phyloP scores from a whole-genome alignment of 2,329 filamentous ascomycete species.

The Verticillium isaacii region DNA sequence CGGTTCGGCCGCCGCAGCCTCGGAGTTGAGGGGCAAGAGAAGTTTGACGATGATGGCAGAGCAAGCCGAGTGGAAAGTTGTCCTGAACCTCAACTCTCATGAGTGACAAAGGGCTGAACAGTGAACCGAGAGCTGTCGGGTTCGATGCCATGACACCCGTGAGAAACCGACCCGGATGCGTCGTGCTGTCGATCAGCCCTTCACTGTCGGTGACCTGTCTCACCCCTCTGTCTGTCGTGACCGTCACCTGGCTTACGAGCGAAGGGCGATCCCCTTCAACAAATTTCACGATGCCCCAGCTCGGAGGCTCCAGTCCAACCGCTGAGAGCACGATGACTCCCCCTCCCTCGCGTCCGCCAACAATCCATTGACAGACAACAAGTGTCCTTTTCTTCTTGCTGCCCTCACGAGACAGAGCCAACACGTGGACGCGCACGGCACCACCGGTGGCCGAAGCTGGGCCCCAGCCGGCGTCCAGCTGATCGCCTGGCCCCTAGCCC shows the following conservation, averaged over 20 bases:
- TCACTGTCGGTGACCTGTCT: not conserved
- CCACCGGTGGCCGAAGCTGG: not conserved
- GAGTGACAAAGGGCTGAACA: not conserved
- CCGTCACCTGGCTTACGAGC: not conserved
- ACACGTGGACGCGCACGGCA: not conserved
- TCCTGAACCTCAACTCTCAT: not conserved
- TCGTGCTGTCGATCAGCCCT: not conserved
- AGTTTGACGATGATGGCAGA: not conserved
- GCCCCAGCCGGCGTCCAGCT: not conserved
- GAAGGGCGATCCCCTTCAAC: not conserved
- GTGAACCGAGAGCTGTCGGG: not conserved
- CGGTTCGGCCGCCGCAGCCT: not conserved
- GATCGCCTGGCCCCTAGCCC: not conserved
- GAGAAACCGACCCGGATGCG: not conserved
- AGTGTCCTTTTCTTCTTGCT: not conserved
- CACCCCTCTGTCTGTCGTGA: not conserved
- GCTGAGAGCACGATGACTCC: not conserved
- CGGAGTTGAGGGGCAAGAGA: not conserved
- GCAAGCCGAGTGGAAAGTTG: not conserved
- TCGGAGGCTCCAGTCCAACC: not conserved
- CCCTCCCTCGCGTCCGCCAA: not conserved
- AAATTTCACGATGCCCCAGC: not conserved
- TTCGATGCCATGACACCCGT: not conserved
- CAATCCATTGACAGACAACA: not conserved
- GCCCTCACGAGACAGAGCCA: not conserved